phyloP scores from a whole-genome alignment of 2,329 filamentous ascomycete genomes.

The Davidsoniella neocaledoniae region DNA sequence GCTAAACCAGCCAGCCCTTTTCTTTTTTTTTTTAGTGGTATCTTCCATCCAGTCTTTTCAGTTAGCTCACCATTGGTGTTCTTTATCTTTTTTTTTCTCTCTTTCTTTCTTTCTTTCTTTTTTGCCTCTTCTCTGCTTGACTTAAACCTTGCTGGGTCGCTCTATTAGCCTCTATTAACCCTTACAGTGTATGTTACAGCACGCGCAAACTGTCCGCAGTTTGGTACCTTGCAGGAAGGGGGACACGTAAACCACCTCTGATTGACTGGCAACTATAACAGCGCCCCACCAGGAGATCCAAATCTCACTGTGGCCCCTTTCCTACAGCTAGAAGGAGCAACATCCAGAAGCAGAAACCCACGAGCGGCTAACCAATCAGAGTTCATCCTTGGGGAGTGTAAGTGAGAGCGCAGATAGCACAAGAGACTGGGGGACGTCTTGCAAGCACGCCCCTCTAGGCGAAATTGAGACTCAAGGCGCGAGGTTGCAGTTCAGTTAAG shows the following conservation, averaged over 20 bases:
- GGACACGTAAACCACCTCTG: background rate
- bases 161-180: too few species aligned
- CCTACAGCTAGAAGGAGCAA: background rate
- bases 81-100: background rate
- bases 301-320: conserved; percentile 5
- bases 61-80: too few species aligned
- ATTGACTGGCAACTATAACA: background rate
- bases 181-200: too few species aligned
- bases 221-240: conserved; percentile 9
- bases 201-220: background rate
- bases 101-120: background rate
- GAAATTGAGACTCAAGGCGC: too few species aligned
- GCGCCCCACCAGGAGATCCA: conserved; percentile 1
- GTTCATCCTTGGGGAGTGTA: background rate
- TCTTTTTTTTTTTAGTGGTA: too few species aligned
- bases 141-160: background rate
- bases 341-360: background rate
- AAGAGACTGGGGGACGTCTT: too few species aligned
- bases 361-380: background rate
- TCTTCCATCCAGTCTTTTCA: too few species aligned
- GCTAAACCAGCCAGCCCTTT: too few species aligned
- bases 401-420: background rate
- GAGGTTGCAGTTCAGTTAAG: too few species aligned
- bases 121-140: background rate
- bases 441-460: too few species aligned